Percentiles rank a stretch among this genome's conserved stretches.
Conservation (phyloP, 257 asterid species). For the Striga asiatica region DNA sequence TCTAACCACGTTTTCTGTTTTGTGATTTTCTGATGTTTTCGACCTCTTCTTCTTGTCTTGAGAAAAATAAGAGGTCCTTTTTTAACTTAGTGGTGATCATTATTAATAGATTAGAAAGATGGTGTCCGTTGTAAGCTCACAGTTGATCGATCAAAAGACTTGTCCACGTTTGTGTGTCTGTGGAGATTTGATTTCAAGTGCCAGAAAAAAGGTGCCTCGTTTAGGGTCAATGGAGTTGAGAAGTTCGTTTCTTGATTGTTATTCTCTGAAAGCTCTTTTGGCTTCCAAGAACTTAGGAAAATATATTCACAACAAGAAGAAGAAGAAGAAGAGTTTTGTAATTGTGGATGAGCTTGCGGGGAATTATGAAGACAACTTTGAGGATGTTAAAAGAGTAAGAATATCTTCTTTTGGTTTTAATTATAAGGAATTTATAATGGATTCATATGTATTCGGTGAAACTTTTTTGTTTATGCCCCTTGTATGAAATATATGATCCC, state of each 20-base stretch:
- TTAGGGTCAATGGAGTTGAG: slow-evolving; percentile 34
- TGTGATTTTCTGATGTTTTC: too few species aligned
- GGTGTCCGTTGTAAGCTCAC: slow-evolving; percentile 44
- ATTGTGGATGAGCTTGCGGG: slow-evolving; percentile 42
- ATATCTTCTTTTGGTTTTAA: too few species aligned
- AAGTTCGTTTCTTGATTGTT: slow-evolving; percentile 37
- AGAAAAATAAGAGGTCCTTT: too few species aligned
- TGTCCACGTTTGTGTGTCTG: slow-evolving; percentile 36
- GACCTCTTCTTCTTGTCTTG: too few species aligned
- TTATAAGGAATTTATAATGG: too few species aligned
- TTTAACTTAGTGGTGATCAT: too few species aligned
- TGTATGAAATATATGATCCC: too few species aligned
- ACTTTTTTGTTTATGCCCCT: too few species aligned
- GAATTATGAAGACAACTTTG: slow-evolving; percentile 52
- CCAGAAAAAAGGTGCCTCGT: slow-evolving; percentile 27
- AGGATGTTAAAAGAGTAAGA: slow-evolving; percentile 53
- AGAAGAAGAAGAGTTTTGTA: slow-evolving; percentile 26
- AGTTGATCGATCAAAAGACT: slow-evolving; percentile 35
- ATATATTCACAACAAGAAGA: slow-evolving; percentile 26
- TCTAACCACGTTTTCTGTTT: too few species aligned
- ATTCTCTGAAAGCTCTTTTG: slow-evolving; percentile 26
- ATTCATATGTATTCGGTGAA: too few species aligned
- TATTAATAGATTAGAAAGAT: too few species aligned
- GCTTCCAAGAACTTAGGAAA: too few species aligned
- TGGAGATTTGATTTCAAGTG: slow-evolving; percentile 23